Base-by-base conservation (phyloP, 805 yeast species). In the Zygosaccharomyces pseudorouxii region DNA sequence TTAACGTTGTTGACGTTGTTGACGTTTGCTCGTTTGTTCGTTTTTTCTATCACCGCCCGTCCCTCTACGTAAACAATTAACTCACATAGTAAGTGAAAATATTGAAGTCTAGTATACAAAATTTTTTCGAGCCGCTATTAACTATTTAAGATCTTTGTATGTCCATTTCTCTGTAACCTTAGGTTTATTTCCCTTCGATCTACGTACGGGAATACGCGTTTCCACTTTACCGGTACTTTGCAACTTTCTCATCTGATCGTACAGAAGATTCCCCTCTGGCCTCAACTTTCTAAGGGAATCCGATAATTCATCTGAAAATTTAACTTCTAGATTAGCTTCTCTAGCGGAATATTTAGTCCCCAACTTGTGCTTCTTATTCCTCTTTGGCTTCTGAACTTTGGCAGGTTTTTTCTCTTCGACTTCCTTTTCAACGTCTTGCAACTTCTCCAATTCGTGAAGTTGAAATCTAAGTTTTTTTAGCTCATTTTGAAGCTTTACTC, bases 121-220 rank as follows among this genome's bases (percentile, higher is more conserved):
- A 30, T 46, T 22, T n/a, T 20, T 29, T 16, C 5, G 11, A 42
- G 18, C 18, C 4, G 6, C 22, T 25, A 5, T 3, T 25, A 12
- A 43, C 60, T 73, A 84, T 70, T 84, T 83, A 63, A 86, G 87
- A 70, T 92, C 95, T 72, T 92, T 92, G 71, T 86, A 87, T 29
- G 90, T 78, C 95, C 95, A 89, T 71, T 90, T 92, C 68, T 92
- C 97, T 27, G 95, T 86, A 53, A 85, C 70, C 74, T 85, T 88
- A 50, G 77, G 84, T 57, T 81, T 75, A 62, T 83, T 84, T 64
- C 79, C 83, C 63, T 84, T 79, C 65, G 79, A 80, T 55, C 74
- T 75, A 49, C 79, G 81, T 35, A 61, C 56, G 10, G 84, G 87
- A 31, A 82, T 77, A 70, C 97, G 80, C 5, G 96, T 75, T 68